These are phyloP conservation scores for Pleurotus pulmonarius DNA, from an alignment of 768 basidiomycete genomes.

Conservation along the genomic window DNA sequence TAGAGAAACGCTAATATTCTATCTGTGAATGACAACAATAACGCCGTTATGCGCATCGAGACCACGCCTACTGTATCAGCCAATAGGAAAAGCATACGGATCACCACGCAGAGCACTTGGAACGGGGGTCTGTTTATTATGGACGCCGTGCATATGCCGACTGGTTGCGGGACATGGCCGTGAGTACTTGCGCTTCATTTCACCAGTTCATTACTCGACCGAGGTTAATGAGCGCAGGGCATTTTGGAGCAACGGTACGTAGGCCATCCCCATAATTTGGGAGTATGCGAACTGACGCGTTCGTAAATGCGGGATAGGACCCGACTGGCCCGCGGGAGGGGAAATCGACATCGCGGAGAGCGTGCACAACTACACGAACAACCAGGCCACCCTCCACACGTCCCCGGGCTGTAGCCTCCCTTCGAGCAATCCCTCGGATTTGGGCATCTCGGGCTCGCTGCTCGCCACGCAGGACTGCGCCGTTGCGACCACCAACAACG, in stretches of 20 bases:
- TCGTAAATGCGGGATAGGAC: no score
- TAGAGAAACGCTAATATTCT: slow-evolving; percentile 58
- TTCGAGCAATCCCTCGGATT: slow-evolving; percentile 36
- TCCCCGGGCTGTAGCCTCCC: slow-evolving; percentile 64
- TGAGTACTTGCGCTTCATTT: slow-evolving; percentile 22
- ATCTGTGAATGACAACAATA: slow-evolving; percentile 62
- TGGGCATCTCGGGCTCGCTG: slow-evolving; percentile 63
- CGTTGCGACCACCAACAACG: slow-evolving; percentile 62
- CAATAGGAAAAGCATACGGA: slow-evolving; percentile 74
- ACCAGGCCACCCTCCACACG: slow-evolving; percentile 84
- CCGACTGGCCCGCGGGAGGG: slow-evolving; percentile 61
- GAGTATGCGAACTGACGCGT: slow-evolving; percentile 29
- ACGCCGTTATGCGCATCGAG: slow-evolving; percentile 87
- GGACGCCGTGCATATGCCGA: slow-evolving; percentile 87
- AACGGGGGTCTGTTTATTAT: slow-evolving; percentile 72
- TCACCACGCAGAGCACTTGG: slow-evolving; percentile 58
- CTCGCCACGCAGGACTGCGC: slow-evolving; percentile 72
- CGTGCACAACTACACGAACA: slow-evolving; percentile 73
- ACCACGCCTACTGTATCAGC: slow-evolving; percentile 70
- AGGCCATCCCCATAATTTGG: slow-evolving; percentile 68
- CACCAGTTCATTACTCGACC: background rate
- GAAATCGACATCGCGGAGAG: slow-evolving; percentile 88
- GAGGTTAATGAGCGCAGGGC: slow-evolving; percentile 25
- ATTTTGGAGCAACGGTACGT: slow-evolving; percentile 44
- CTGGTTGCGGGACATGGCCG: slow-evolving; percentile 88